These are phyloP conservation scores for Jaapia argillacea DNA, from an alignment of 768 basidiomycete genomes.

Conservation along the genomic window DNA sequence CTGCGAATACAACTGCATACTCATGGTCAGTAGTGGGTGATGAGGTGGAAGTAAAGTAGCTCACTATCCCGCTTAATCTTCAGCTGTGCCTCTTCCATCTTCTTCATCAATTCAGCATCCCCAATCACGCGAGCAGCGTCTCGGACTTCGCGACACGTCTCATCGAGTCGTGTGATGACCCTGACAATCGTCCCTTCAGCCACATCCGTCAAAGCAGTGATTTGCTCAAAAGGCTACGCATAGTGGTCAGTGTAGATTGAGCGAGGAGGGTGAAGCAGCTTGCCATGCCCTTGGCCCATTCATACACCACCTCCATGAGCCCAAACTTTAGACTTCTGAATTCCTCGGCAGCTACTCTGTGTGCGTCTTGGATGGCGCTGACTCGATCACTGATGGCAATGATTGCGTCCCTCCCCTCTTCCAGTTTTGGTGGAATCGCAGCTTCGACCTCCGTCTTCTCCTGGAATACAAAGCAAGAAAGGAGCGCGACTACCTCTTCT, in stretches of 20 bases:
- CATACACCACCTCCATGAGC: constrained; percentile 92
- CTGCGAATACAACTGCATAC: constrained; percentile 71
- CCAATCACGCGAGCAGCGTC: constrained; percentile 98
- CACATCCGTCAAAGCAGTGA: constrained; percentile 86
- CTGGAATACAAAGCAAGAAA: constrained; percentile 97
- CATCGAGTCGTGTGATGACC: constrained; percentile 91
- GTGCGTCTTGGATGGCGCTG: constrained; percentile 65
- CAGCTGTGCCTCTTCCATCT: constrained; percentile 93
- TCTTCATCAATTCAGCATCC: constrained; percentile 90
- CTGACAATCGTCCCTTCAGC: constrained; percentile 96
- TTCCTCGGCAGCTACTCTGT: constrained; percentile 72
- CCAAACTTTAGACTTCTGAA: constrained; percentile 84
- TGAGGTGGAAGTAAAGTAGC: constrained; percentile 21
- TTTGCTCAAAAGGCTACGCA: constrained; percentile 86
- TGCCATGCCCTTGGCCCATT: constrained; percentile 99
- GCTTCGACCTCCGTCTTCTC: constrained; percentile 95
- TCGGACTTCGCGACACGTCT: constrained; percentile 92
- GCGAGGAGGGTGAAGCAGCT: constrained; percentile 13
- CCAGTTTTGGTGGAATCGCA: constrained; percentile 64
- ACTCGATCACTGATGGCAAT: constrained; percentile 70
- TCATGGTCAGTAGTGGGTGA: background rate
- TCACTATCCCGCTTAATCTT: constrained; percentile 94
- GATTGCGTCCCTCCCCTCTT: constrained; percentile 74
- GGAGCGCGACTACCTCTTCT: constrained; percentile 90
- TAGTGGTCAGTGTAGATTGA: background rate